These are phyloP conservation scores for Mallotus nudiflorus DNA, from an alignment of 345 rosid species.

Conservation along the genomic window DNA sequence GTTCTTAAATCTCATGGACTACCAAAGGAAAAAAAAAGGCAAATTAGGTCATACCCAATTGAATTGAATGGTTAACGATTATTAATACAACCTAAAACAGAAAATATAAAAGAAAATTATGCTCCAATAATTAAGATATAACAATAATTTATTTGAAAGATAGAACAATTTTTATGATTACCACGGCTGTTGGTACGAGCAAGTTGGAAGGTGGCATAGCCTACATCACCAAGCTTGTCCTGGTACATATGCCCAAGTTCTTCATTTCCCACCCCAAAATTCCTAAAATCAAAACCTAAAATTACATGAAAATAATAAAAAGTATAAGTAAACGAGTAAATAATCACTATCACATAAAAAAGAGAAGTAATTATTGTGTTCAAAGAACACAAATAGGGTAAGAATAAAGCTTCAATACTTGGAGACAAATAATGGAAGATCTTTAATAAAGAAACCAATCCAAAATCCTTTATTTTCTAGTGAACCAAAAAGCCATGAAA, in stretches of 20 bases:
- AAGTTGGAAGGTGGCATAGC: slow-evolving; percentile 57
- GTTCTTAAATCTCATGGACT: slow-evolving; percentile 1
- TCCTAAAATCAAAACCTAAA: slow-evolving; percentile 40
- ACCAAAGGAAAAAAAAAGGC: background rate
- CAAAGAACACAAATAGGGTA: slow-evolving; percentile 1
- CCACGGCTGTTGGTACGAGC: slow-evolving; percentile 65
- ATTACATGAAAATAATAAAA: background rate
- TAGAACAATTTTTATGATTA: slow-evolving; percentile 18
- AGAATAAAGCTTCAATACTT: slow-evolving; percentile 36
- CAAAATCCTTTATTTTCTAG: slow-evolving; percentile 59
- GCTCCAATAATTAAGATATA: background rate
- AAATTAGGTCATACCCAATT: background rate
- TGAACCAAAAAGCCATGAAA: slow-evolving; percentile 52
- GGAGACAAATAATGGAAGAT: slow-evolving; percentile 72
- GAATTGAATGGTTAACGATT: background rate
- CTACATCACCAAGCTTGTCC: slow-evolving; percentile 54
- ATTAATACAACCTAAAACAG: background rate
- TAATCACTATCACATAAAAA: background rate
- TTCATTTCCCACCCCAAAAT: slow-evolving; percentile 77
- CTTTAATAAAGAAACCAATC: slow-evolving; percentile 61
- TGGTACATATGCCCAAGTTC: slow-evolving; percentile 72
- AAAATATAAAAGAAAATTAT: background rate
- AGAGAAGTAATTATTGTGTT: background rate
- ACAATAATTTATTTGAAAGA: background rate
- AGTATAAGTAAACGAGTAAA: background rate